Evolutionary conservation across 225 moss, liverwort and hornwort genomes (phyloP).

Genomic region (Polytrichum commune): DNA sequence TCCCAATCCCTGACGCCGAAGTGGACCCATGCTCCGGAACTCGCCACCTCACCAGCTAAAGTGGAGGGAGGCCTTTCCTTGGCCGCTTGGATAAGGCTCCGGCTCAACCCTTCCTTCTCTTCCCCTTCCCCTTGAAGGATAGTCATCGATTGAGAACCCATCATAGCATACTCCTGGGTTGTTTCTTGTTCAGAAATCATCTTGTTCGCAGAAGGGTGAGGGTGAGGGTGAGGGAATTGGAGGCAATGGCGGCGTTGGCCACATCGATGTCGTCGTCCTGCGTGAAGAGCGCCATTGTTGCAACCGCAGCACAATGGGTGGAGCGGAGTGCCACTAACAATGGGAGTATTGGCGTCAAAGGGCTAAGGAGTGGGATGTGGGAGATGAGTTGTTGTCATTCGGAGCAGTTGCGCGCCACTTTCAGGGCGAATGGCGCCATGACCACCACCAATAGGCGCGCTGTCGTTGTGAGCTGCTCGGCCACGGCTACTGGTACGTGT

Average conservation of each 20-base stretch:
- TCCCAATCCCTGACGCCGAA: no score
- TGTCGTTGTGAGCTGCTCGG: constrained; percentile 20
- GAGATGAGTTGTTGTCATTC: constrained; percentile 24
- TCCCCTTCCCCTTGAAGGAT: no score
- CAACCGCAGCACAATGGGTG: not conserved
- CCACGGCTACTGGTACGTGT: constrained; percentile 44
- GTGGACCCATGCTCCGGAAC: no score
- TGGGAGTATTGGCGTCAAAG: not conserved
- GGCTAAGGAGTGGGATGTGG: constrained; percentile 26
- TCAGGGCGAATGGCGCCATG: not conserved
- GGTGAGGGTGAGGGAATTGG: not conserved
- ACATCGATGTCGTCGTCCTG: constrained; percentile 31
- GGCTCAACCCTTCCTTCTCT: no score
- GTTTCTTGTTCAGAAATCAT: no score
- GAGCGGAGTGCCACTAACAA: not conserved
- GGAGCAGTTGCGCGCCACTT: constrained; percentile 29
- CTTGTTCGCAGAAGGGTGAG: not conserved
- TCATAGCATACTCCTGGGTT: no score
- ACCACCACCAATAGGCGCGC: constrained; percentile 17
- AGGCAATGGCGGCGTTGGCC: constrained; percentile 51
- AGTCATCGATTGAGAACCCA: no score
- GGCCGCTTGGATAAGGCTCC: no score
- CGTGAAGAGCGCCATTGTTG: constrained; percentile 24
- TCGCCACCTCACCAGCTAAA: no score
- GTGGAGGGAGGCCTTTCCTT: no score